phyloP scores from a whole-genome alignment of 805 yeast genomes.

The Candida pseudofarinosa region DNA sequence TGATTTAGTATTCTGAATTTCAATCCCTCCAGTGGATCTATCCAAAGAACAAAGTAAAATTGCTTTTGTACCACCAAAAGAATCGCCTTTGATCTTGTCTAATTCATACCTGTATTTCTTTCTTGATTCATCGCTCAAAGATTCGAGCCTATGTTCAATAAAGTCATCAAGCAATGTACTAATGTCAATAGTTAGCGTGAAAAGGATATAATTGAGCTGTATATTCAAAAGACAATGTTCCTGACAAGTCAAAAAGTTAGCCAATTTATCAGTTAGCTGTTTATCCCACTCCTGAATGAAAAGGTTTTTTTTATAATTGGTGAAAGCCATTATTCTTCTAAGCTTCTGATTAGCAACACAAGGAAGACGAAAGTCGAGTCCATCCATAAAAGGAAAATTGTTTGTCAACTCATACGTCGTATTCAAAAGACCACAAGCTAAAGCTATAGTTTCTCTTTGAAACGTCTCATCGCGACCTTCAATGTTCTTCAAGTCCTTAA shows the following conservation, averaged over 20 bases:
- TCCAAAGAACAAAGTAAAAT: conserved; percentile 32
- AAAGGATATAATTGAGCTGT: conserved; percentile 35
- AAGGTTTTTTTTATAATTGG: conserved; percentile 7
- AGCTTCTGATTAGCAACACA: conserved; percentile 8
- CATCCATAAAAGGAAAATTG: conserved; percentile 13
- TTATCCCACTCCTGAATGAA: conserved; percentile 31
- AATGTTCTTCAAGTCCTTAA: conserved; percentile 11
- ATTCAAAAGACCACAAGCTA: conserved; percentile 17
- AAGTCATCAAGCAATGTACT: conserved; percentile 18
- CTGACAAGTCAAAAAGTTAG: conserved; percentile 20
- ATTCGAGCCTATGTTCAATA: conserved; percentile 7
- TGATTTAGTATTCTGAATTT: conserved; percentile 31
- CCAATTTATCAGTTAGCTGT: conserved; percentile 19
- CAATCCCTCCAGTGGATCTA: conserved; percentile 32
- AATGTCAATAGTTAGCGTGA: conserved; percentile 29
- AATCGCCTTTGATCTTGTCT: conserved; percentile 1
- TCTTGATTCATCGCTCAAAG: conserved; percentile 1
- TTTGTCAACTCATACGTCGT: conserved; percentile 18
- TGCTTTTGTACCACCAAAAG: conserved; percentile 7
- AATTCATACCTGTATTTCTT: conserved; percentile 6
- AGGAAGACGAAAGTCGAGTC: conserved; percentile 6
- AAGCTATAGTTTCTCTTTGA: conserved; percentile 15
- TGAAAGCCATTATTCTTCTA: conserved; percentile 5
- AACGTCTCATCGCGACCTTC: conserved; percentile 11
- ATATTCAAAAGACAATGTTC: conserved; percentile 29